Percentiles rank a stretch among this genome's conserved stretches.
phyloP scores from a whole-genome alignment of 2,329 filamentous ascomycete genomes.

The Apiospora hydei region DNA sequence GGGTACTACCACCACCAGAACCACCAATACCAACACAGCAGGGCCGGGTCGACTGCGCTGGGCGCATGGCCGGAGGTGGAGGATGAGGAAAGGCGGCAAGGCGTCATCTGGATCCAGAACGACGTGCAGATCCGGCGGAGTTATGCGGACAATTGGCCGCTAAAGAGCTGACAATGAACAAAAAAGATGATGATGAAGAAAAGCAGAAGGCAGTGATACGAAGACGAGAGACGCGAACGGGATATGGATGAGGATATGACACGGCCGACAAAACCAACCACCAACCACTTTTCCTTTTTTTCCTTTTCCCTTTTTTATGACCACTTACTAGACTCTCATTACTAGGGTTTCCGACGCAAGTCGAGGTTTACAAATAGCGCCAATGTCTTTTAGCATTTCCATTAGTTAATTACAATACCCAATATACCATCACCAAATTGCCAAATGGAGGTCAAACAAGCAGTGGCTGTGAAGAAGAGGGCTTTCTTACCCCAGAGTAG shows the following conservation, averaged over 20 bases:
- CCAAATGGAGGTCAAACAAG: background rate
- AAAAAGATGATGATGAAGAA: background rate
- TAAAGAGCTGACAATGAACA: constrained; percentile 30
- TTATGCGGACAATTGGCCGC: constrained; percentile 38
- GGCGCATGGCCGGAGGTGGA: constrained; percentile 20
- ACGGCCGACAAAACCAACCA: background rate
- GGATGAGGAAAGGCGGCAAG: constrained; percentile 25
- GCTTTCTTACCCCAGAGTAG: background rate
- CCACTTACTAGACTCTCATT: constrained; percentile 5
- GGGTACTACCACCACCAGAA: background rate
- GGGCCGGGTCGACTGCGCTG: constrained; percentile 5
- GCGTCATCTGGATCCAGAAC: constrained; percentile 42
- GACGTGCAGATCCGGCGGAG: constrained; percentile 38
- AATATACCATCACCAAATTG: background rate
- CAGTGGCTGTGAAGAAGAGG: background rate
- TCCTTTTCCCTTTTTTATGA: background rate
- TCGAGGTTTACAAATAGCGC: constrained; percentile 21
- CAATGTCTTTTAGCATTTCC: constrained; percentile 11
- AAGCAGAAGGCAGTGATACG: background rate
- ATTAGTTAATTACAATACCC: constrained; percentile 19
- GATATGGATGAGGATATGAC: background rate
- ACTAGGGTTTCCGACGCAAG: constrained; percentile 20
- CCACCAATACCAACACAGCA: background rate
- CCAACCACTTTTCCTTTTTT: background rate
- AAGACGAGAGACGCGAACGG: background rate